phyloP scores from a whole-genome alignment of 495 filamentous ascomycete species.

The Pyrenula aspistea region DNA sequence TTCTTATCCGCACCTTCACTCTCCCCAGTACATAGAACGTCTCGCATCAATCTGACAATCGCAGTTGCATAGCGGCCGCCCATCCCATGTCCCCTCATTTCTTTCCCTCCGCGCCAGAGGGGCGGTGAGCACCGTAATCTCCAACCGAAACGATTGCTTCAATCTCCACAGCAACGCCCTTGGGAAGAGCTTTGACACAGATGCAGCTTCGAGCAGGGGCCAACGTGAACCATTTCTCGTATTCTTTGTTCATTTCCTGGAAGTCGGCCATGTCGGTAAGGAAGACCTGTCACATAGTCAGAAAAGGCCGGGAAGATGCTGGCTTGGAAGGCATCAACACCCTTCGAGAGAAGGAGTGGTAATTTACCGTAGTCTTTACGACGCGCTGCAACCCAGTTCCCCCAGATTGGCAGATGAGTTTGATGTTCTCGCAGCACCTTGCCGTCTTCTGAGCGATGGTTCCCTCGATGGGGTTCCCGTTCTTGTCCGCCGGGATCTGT shows the following conservation, averaged over 20 bases:
- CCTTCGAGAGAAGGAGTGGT: too few species aligned
- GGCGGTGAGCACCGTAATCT: not conserved
- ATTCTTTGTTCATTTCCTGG: conserved; percentile 75
- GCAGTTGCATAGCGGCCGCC: too few species aligned
- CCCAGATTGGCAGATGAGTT: conserved; percentile 65
- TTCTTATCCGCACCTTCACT: too few species aligned
- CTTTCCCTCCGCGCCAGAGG: too few species aligned
- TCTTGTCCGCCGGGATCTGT: conserved; percentile 71
- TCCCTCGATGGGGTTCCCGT: conserved; percentile 63
- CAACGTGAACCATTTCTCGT: conserved; percentile 75
- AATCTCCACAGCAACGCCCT: conserved; percentile 85
- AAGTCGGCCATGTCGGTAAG: conserved; percentile 79
- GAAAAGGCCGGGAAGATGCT: not conserved
- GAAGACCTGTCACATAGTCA: conserved; percentile 43
- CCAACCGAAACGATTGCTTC: conserved; percentile 59
- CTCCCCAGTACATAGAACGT: too few species aligned
- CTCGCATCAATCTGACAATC: too few species aligned
- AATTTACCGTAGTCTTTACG: conserved; percentile 55
- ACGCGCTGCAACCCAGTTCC: conserved; percentile 62
- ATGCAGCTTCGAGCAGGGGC: conserved; percentile 92
- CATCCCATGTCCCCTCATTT: too few species aligned
- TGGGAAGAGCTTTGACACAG: conserved; percentile 79
- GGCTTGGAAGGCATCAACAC: not conserved
- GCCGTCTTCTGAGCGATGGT: conserved; percentile 66
- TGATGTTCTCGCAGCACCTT: conserved; percentile 64